phyloP scores from a whole-genome alignment of 2,329 filamentous ascomycete genomes.

The Mollisiaceae sp. region DNA sequence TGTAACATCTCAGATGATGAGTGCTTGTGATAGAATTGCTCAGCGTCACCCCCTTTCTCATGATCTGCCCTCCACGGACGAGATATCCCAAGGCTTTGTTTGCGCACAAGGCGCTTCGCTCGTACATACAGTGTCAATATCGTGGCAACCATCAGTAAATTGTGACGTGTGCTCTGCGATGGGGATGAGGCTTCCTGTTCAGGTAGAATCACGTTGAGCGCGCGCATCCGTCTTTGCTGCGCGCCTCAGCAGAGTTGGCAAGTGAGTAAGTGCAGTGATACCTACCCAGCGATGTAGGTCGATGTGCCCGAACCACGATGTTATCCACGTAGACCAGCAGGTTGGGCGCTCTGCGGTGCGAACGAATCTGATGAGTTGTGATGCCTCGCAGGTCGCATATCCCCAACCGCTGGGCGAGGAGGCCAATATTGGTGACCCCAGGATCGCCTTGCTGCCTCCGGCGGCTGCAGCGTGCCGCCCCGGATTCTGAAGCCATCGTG shows the following conservation, averaged over 20 bases:
- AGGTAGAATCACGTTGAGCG: background rate
- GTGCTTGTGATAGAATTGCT: constrained; percentile 7
- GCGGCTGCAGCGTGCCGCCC: constrained; percentile 16
- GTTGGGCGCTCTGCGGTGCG: constrained; percentile 2
- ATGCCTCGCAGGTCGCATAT: constrained; percentile 5
- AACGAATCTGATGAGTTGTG: background rate
- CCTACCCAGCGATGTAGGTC: background rate
- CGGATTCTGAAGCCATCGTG: constrained; percentile 9
- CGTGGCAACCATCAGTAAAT: constrained; percentile 6
- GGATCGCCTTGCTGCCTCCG: constrained; percentile 8
- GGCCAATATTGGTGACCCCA: constrained; percentile 9
- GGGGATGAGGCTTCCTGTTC: constrained; percentile 10
- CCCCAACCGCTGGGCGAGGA: constrained; percentile 6
- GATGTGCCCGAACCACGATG: background rate
- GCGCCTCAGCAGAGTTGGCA: constrained; percentile 2
- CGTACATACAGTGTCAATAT: background rate
- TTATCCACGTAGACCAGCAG: background rate
- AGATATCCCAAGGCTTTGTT: constrained; percentile 3
- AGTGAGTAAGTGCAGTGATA: background rate
- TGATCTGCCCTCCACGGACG: background rate
- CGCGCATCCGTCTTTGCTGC: background rate
- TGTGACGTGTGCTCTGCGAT: constrained; percentile 17
- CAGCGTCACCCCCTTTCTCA: constrained; percentile 10
- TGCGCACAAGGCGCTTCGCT: constrained; percentile 1
- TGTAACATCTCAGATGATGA: constrained; percentile 9